Percentiles rank a stretch among this genome's conserved stretches.
Conservation (phyloP, 352 stramenopile species). For the Pythium graminicola region DNA sequence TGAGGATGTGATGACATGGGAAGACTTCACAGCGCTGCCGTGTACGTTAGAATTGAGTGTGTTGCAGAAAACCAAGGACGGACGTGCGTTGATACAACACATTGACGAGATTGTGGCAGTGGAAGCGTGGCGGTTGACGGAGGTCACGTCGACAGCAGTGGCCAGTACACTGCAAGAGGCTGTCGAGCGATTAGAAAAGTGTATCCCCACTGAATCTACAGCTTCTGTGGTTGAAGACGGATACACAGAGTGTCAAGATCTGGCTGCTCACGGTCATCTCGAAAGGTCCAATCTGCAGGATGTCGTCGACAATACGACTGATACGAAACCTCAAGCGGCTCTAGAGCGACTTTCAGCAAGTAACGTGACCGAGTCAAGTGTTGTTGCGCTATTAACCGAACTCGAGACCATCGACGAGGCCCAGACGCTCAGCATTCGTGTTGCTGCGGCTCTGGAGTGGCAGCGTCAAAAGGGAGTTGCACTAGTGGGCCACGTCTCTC, state of each 20-base stretch:
- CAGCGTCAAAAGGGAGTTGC: background rate
- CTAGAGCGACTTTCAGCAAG: background rate
- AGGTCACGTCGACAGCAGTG: background rate
- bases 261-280: too few species aligned
- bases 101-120: conserved; percentile 2
- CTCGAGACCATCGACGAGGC: background rate
- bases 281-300: too few species aligned
- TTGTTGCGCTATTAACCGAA: background rate
- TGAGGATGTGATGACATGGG: conserved; percentile 12
- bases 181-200: background rate
- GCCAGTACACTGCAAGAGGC: background rate
- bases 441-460: background rate
- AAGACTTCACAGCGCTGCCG: conserved; percentile 12
- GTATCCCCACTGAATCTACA: too few species aligned
- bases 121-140: conserved; percentile 2
- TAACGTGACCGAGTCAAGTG: background rate
- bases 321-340: too few species aligned
- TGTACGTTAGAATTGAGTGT: conserved; percentile 1
- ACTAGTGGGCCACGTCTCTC: too few species aligned
- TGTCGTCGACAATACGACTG: too few species aligned
- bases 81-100: background rate
- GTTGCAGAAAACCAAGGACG: conserved; percentile 9
- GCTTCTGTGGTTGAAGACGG: too few species aligned
- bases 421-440: conserved; percentile 1
- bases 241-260: too few species aligned